Conservation (phyloP, 768 basidiomycete species). For the Boletus rufocinnamomeus region DNA sequence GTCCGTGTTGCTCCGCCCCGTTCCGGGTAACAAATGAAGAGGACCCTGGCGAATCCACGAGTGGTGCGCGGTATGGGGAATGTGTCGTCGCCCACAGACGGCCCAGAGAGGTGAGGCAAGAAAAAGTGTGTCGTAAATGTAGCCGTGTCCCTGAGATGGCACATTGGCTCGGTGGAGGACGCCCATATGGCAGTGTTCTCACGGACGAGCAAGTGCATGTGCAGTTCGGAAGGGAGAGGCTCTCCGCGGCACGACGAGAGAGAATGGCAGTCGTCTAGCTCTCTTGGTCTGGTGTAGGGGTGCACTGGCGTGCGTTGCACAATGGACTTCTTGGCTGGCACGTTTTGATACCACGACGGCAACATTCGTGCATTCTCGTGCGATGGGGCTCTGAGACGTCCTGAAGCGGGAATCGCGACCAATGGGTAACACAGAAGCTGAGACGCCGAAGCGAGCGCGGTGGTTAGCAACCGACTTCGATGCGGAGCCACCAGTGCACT, state of each 20-base stretch:
- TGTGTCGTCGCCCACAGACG: slow-evolving; percentile 1
- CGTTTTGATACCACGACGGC: slow-evolving; percentile 21
- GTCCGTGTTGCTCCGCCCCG: not conserved
- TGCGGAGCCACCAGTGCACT: slow-evolving; percentile 13
- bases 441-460: slow-evolving; percentile 18
- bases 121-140: slow-evolving; percentile 10
- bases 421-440: slow-evolving; percentile 11
- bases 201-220: slow-evolving; percentile 2
- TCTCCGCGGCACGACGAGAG: slow-evolving; percentile 6
- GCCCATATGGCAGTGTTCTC: slow-evolving; percentile 12
- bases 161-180: not conserved
- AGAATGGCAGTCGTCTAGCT: slow-evolving; percentile 16
- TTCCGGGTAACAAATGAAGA: not conserved
- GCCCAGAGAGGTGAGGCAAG: slow-evolving; percentile 8
- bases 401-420: slow-evolving; percentile 8
- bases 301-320: slow-evolving; percentile 6
- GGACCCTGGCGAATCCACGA: slow-evolving; percentile 17
- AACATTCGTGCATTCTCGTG: slow-evolving; percentile 5
- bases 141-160: not conserved
- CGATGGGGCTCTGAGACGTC: slow-evolving; percentile 10
- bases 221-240: not conserved
- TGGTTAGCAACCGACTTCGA: slow-evolving; percentile 23
- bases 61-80: not conserved
- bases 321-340: slow-evolving; percentile 13
- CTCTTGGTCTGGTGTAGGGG: not conserved